Evolutionary conservation across 805 yeast species (phyloP), one percentile per base, ranked within the genome.

Genomic region (Hanseniaspora taiwanica): DNA sequence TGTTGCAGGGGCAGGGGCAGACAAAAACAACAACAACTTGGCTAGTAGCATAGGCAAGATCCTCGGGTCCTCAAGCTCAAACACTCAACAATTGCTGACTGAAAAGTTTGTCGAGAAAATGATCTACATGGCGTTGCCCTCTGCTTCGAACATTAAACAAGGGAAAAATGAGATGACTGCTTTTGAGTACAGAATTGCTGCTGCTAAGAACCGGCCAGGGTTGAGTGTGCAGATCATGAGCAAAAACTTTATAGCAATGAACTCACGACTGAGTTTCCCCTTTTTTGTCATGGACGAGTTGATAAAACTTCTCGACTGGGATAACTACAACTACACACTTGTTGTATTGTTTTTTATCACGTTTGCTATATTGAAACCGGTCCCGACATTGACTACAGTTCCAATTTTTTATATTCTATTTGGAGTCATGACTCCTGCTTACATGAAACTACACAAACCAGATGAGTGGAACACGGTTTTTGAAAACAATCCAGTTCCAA

Each of bases 81-180:
- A 53, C 14, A 47, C 52, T 35, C 64, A 51, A 42, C 64, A 56
- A 51, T 48, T 54, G 43, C 52, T 81, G 52, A 68, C 82, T 0
- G 94, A 84, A 48, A 78, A 77, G 41, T 58, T 84, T 40, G 70
- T 84, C 47, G 94, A 85, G 50, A 71, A 76, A 51, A 62, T 83
- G 38, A 60, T 84, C 6, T 64, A 76, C 18, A 74, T 82, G 77
- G 80, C 86, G 1, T 63, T 83, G 20, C 91, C 93, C 0, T 68
- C 81, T 0, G 62, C 74, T 0, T 65, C 74, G 2, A 69, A 71
- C 16, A 58, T 66, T 17, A 66, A 66, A 18, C 52, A 51, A 6
- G 66, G 66, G 16, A 62, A 39, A 1, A 40, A 34, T 19, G 43
- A 40, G 16, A 29, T 41, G 17, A n/a, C 38, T 1, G 37, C 65